Evolutionary conservation across 371 early-diverging fungal genomes (phyloP), one percentile per base, ranked within the genome.

Genomic region (Lichtheimia hyalospora): DNA sequence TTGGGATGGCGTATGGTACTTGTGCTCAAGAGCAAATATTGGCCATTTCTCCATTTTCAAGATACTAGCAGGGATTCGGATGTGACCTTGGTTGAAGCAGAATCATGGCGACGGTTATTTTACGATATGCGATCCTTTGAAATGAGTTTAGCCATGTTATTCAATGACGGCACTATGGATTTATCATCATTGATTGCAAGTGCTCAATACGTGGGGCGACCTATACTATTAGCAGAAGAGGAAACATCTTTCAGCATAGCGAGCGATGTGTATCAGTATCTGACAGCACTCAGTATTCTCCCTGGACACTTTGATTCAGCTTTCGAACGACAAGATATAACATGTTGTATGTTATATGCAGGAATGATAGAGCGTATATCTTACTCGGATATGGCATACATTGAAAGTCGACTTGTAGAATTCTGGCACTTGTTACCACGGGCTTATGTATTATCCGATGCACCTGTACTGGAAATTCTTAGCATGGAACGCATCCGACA

Each of bases 31-130:
- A 60, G 61, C 5, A 49, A 58, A 4, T 72, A 73, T 52, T 20
- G 54, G 18, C 49, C 49, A 1, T 25, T 55, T 28, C 50, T 63
- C 0, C 34, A 34, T 34, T 34, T 55, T 5, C 50, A 57, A 5
- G 53, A 60, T 18, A 34, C 2, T 10, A 34, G 10, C 34, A 34
- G 34, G 2, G 0, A 34, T 8, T 10, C 20, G 28, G 18, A 3
- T 52, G 40, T 27, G 44, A 49, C 3, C 39, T 62, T 66, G 7
- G 12, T 21, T 1, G 18, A 21, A 46, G 76, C 76, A 21, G 78
- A 77, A 27, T 53, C 78, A 0, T 77, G 74, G 74, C 49, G 73
- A 50, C 67, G 78, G 1, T n/a, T 71, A 8, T 77, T 68, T 49
- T 74, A 74, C 39, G 40, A 56, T 0, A 53, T 69, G 5, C 62